Evolutionary conservation across 2,329 filamentous ascomycete genomes (phyloP).

Genomic region (Arthrobotrys megalospora): DNA sequence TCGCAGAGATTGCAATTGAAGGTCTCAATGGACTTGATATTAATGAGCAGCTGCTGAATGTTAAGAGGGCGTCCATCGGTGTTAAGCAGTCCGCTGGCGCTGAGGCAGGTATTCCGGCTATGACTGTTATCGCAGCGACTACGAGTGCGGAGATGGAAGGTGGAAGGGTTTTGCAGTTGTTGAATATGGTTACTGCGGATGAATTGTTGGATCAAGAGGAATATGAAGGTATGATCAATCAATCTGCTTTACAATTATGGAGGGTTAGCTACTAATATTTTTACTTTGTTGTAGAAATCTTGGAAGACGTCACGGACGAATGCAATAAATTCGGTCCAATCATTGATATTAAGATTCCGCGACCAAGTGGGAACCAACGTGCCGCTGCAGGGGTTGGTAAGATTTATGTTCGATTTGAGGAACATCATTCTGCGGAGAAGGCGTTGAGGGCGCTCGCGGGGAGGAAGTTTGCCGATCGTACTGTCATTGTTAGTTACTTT

Average conservation of each 20-base stretch:
- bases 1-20: constrained; percentile 88
- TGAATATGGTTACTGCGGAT: constrained; percentile 98
- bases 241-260: not conserved
- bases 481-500: constrained; percentile 96
- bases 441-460: constrained; percentile 92
- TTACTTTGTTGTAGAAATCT: constrained; percentile 79
- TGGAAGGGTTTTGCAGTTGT: constrained; percentile 86
- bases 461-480: constrained; percentile 94
- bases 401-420: constrained; percentile 96
- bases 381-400: constrained; percentile 93
- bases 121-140: constrained; percentile 96
- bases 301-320: constrained; percentile 93
- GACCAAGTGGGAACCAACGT: constrained; percentile 84
- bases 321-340: constrained; percentile 91
- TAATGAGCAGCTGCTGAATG: constrained; percentile 86
- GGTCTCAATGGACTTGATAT: constrained; percentile 94
- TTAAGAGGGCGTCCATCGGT: constrained; percentile 90
- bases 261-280: constrained; percentile 17
- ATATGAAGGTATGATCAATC: constrained; percentile 80
- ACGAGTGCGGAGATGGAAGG: constrained; percentile 83
- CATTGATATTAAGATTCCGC: constrained; percentile 90
- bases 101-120: constrained; percentile 96
- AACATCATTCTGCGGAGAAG: constrained; percentile 81
- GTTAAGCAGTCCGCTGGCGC: constrained; percentile 91
- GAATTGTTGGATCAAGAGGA: constrained; percentile 95